phyloP scores from a whole-genome alignment of 2,329 filamentous ascomycete genomes.

The Diplocarpon mali region DNA sequence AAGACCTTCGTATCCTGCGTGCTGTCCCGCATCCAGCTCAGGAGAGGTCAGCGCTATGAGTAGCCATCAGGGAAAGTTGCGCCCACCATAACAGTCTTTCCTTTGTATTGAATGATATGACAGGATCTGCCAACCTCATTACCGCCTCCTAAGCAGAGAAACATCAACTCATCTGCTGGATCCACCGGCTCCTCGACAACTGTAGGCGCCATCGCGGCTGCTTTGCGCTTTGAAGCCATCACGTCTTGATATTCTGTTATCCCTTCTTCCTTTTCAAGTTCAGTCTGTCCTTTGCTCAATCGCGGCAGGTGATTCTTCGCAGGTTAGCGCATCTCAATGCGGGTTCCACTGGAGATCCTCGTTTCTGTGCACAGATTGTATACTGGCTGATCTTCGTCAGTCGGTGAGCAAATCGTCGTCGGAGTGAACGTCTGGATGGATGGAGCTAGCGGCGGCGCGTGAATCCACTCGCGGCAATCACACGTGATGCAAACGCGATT shows the following conservation, averaged over 20 bases:
- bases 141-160: conserved; percentile 84
- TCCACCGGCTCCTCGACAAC: conserved; percentile 72
- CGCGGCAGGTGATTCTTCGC: not conserved
- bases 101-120: conserved; percentile 98
- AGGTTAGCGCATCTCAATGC: too few relatives aligned
- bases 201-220: conserved; percentile 55
- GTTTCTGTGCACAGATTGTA: too few relatives aligned
- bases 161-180: conserved; percentile 87
- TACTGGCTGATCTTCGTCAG: not conserved
- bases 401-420: not conserved
- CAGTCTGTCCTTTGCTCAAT: not conserved
- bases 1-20: conserved; percentile 90
- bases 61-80: not conserved
- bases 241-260: conserved; percentile 1
- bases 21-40: conserved; percentile 92
- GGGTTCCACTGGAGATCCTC: too few relatives aligned
- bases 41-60: not conserved
- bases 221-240: conserved; percentile 97
- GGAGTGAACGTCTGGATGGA: not conserved
- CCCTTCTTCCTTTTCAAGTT: not conserved
- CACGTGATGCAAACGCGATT: too few relatives aligned
- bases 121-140: conserved; percentile 96
- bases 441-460: too few relatives aligned
- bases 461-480: not conserved
- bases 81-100: conserved; percentile 94